Base-by-base conservation (phyloP, 805 yeast species). In the Dipodascus albidus region DNA sequence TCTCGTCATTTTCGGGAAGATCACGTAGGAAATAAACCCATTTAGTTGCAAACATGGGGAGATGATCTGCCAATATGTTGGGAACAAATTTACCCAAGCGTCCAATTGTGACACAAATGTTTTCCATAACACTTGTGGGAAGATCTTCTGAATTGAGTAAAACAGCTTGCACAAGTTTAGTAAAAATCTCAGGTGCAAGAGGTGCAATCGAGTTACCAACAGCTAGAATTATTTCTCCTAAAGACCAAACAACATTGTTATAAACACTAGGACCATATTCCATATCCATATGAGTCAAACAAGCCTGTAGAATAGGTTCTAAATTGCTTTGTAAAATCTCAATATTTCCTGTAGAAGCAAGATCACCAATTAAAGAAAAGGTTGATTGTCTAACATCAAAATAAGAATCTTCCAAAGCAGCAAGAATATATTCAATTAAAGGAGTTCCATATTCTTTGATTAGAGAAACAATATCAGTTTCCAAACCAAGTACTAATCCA, bases 311-410 rank as follows among this genome's bases (percentile, higher is more conserved):
- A 15, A 73, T 56, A 23, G 60, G 54, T 20, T 65, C 61, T 22
- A 68, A 53, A 48, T 63, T 63, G 9, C 73, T 70, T 33, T 54
- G 56, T 20, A 66, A 52, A 24, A 60, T 68, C n/a, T 80, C 75
- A 21, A 79, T 67, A 31, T 79, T 71, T 64, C 67, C 75, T 57
- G 82, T 87, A 3, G 44, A 38, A 8, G 90, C 85, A 67, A 93
- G 74, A 67, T 93, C 99, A 23, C 99, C 99, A 17, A 91, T 64
- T 27, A 93, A 70, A 0, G 98, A 97, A 70, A 82, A 89, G 0
- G 91, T 87, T 55, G 88, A 80, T 69, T 93, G 99, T 58, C 97
- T 78, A n/a, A 93, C 96, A 66, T 93, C 98, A 57, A 81, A 82
- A 23, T 75, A 77, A 2, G 80, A 76, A 65, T 88, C 96, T 58